A percentile compares a stretch with the other conserved stretches of the same genome.
Conservation (phyloP, 345 rosid genomes). For the Dipteronia dyeriana region DNA sequence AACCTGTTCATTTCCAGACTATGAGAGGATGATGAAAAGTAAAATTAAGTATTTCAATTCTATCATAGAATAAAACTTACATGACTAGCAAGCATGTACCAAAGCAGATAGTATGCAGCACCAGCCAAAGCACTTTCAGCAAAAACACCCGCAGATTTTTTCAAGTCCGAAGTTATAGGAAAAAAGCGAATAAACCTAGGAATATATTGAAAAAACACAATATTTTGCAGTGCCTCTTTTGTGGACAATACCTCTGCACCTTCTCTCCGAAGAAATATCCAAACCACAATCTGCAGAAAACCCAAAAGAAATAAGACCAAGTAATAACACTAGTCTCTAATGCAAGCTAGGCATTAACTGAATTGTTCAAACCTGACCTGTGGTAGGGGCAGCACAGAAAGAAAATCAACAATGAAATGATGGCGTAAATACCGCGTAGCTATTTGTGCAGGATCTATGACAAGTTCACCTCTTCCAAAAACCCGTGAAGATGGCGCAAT, state of each 20-base stretch:
- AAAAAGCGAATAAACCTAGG: slow-evolving; percentile 74
- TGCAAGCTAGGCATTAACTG: too few relatives aligned
- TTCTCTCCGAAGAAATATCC: slow-evolving; percentile 57
- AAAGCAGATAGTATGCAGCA: slow-evolving; percentile 83
- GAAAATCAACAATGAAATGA: slow-evolving; percentile 68
- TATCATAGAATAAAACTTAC: slow-evolving; percentile 41
- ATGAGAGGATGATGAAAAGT: slow-evolving; percentile 4
- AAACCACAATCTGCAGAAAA: slow-evolving; percentile 63
- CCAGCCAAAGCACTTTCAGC: slow-evolving; percentile 87
- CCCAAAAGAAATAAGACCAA: not conserved
- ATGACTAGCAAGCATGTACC: slow-evolving; percentile 91
- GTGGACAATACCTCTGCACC: slow-evolving; percentile 64
- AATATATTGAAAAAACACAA: slow-evolving; percentile 71
- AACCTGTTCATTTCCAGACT: slow-evolving; percentile 45
- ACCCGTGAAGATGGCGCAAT: slow-evolving; percentile 91
- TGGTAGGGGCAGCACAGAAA: slow-evolving; percentile 77
- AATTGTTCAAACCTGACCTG: slow-evolving; percentile 47
- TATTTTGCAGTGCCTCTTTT: slow-evolving; percentile 53
- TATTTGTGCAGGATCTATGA: slow-evolving; percentile 77
- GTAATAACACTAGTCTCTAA: too few relatives aligned
- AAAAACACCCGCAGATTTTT: slow-evolving; percentile 79
- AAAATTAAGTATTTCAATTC: not conserved
- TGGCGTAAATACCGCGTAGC: slow-evolving; percentile 68
- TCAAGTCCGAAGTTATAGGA: slow-evolving; percentile 78
- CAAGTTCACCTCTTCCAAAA: slow-evolving; percentile 95